Evolutionary conservation across 2,329 filamentous ascomycete genomes (phyloP).

Genomic region (Parastagonospora nodorum): DNA sequence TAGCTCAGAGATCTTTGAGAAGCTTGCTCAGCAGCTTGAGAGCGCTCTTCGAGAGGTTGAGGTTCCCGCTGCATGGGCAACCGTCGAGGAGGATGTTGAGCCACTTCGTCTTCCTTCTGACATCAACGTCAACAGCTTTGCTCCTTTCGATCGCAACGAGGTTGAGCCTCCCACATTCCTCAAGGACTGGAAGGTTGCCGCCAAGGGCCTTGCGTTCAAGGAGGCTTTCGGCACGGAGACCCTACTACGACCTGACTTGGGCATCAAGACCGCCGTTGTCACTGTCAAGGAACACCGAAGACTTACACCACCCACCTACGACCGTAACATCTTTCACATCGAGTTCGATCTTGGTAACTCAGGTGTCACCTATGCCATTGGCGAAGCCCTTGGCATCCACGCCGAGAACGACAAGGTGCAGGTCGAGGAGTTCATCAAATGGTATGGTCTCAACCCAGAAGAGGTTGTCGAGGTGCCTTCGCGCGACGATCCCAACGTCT

Average conservation of each 20-base stretch:
- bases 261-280: constrained; percentile 84
- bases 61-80: constrained; percentile 79
- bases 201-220: constrained; percentile 90
- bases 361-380: constrained; percentile 93
- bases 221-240: constrained; percentile 82
- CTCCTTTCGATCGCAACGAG: constrained; percentile 76
- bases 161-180: constrained; percentile 69
- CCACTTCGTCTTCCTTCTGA: constrained; percentile 63
- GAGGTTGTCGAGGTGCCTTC: constrained; percentile 91
- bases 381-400: constrained; percentile 94
- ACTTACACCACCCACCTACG: constrained; percentile 84
- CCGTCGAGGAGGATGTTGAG: constrained; percentile 64
- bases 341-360: constrained; percentile 95
- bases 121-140: constrained; percentile 81
- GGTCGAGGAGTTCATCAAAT: constrained; percentile 83
- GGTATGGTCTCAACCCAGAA: constrained; percentile 81
- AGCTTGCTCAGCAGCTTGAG: constrained; percentile 64
- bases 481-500: constrained; percentile 72
- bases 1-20: constrained; percentile 66
- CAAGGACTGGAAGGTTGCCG: constrained; percentile 79
- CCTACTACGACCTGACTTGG: constrained; percentile 80
- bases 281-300: constrained; percentile 94
- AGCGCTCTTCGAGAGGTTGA: constrained; percentile 74
- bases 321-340: constrained; percentile 99
- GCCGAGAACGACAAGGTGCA: constrained; percentile 85